phyloP scores from a whole-genome alignment of 768 basidiomycete genomes.

The Coprinellus aureogranulatus region DNA sequence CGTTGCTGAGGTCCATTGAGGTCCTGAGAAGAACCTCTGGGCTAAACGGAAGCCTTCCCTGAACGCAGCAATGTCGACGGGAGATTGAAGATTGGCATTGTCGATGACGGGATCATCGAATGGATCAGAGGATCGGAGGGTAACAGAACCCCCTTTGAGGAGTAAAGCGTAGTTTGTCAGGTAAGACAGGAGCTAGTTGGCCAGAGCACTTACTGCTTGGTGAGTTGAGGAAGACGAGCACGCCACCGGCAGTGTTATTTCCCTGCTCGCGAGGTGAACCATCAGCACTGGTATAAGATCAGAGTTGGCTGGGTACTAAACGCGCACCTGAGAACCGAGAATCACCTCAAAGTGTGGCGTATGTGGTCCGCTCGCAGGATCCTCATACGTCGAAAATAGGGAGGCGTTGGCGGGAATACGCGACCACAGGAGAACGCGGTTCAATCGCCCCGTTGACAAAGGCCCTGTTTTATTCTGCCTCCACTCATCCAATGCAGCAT shows the following conservation, averaged over 20 bases:
- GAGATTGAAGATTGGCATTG: slow-evolving; percentile 1
- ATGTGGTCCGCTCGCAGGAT: slow-evolving; percentile 22
- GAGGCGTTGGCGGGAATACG: slow-evolving; percentile 18
- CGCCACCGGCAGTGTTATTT: neutral
- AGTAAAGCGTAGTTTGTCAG: neutral
- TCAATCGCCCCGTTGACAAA: slow-evolving; percentile 13
- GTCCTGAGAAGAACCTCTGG: slow-evolving; percentile 4
- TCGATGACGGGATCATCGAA: slow-evolving; percentile 10
- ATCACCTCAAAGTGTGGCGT: slow-evolving; percentile 19
- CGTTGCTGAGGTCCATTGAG: slow-evolving; percentile 8
- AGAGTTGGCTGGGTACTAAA: neutral
- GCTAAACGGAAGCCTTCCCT: slow-evolving; percentile 12
- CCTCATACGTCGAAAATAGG: slow-evolving; percentile 15
- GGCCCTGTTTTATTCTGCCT: slow-evolving; percentile 19
- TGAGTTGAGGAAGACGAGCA: neutral
- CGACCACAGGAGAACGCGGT: slow-evolving; percentile 18
- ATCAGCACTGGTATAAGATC: neutral
- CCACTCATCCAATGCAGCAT: slow-evolving; percentile 21
- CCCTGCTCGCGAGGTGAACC: neutral
- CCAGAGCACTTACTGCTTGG: neutral
- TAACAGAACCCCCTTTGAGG: slow-evolving; percentile 6
- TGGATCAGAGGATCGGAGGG: neutral
- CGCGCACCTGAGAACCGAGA: neutral
- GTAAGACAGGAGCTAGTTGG: neutral
- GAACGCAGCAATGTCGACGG: slow-evolving; percentile 9